Evolutionary conservation across 352 stramenopile genomes (phyloP).

Genomic region (Phytophthora crassamura): DNA sequence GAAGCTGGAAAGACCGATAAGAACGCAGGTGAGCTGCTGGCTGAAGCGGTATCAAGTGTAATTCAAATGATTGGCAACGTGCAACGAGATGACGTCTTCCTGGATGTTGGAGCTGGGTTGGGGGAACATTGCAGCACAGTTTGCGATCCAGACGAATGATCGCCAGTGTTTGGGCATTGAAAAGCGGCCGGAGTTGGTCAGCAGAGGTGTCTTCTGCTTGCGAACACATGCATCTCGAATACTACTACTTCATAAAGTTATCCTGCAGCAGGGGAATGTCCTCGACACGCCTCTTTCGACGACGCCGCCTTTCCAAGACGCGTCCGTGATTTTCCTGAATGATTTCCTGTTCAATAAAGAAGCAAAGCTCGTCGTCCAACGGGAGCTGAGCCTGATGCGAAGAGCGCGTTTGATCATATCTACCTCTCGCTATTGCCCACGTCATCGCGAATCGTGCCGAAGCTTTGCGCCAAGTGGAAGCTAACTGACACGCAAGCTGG

Average conservation of each 20-base stretch:
- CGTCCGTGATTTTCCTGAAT: too few species aligned
- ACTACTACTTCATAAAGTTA: too few species aligned
- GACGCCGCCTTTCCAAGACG: too few species aligned
- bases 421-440: slow-evolving; percentile 16
- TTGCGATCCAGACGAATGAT: neutral
- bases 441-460: too few species aligned
- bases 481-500: too few species aligned
- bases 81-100: neutral
- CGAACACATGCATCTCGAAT: neutral
- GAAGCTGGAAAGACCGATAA: slow-evolving; percentile 9
- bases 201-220: neutral
- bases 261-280: too few species aligned
- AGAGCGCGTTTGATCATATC: slow-evolving; percentile 9
- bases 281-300: too few species aligned
- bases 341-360: slow-evolving; percentile 8
- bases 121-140: slow-evolving; percentile 3
- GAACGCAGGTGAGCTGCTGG: slow-evolving; percentile 17
- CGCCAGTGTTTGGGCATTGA: slow-evolving; percentile 11
- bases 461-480: too few species aligned
- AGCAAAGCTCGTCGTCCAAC: slow-evolving; percentile 3
- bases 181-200: neutral
- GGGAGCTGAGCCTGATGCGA: slow-evolving; percentile 8
- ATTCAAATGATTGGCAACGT: neutral
- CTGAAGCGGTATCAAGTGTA: neutral
- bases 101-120: too few species aligned